Conservation (phyloP, 768 basidiomycete genomes). For the Psilocybe azurescens region DNA sequence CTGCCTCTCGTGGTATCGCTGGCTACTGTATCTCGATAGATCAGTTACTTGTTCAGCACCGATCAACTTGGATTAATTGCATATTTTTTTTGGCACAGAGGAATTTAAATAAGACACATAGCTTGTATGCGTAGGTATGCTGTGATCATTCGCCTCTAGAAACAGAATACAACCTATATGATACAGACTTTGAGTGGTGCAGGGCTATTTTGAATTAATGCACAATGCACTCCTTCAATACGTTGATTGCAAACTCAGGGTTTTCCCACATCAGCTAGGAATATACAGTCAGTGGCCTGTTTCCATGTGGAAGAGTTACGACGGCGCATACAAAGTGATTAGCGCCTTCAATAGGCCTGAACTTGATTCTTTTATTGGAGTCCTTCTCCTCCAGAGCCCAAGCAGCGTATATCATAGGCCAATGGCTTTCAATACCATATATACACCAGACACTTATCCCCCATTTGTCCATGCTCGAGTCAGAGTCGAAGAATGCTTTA, state of each 20-base stretch:
- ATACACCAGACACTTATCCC: conserved; percentile 3
- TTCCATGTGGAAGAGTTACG: background rate
- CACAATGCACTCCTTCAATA: background rate
- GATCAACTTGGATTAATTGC: too few relatives aligned
- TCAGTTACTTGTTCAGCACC: background rate
- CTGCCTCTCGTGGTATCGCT: background rate
- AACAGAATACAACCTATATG: too few relatives aligned
- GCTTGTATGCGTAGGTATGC: too few relatives aligned
- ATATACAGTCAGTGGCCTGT: background rate
- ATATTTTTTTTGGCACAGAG: too few relatives aligned
- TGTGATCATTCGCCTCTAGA: too few relatives aligned
- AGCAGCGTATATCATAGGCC: conserved; percentile 1
- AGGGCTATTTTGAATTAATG: too few relatives aligned
- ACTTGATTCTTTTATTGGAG: background rate
- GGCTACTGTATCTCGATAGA: background rate
- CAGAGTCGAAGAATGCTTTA: conserved; percentile 4
- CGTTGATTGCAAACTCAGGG: background rate
- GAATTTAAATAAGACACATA: too few relatives aligned
- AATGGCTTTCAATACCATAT: conserved; percentile 1
- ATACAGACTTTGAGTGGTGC: too few relatives aligned
- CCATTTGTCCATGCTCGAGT: background rate
- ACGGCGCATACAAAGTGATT: conserved; percentile 8
- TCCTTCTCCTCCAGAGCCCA: conserved; percentile 6
- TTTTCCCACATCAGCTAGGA: conserved; percentile 13
- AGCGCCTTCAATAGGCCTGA: background rate